Conservation (phyloP, 495 filamentous ascomycete species). For the Ramalina intermedia region DNA sequence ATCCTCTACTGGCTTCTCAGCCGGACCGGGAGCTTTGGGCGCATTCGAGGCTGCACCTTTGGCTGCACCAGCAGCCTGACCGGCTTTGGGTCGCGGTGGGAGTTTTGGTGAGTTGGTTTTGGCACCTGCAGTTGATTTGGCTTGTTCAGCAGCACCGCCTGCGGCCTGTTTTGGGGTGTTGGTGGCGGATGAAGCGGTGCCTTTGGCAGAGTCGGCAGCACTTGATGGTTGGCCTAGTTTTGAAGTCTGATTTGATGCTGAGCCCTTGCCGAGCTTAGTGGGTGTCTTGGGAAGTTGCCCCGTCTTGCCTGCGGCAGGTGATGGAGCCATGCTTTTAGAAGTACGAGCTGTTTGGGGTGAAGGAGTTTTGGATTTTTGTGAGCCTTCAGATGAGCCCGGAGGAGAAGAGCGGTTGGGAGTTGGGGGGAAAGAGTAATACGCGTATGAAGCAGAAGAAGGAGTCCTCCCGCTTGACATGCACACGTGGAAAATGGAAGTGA, state of each 20-base stretch:
- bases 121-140: conserved; percentile 8
- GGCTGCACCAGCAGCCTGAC: conserved; percentile 5
- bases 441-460: conserved; percentile 27
- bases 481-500: conserved; percentile 2
- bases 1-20: conserved; percentile 16
- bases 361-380: conserved; percentile 15
- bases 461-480: conserved; percentile 30
- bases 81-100: conserved; percentile 18
- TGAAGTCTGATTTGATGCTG: conserved; percentile 26
- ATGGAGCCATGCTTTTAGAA: conserved; percentile 28
- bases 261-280: conserved; percentile 34
- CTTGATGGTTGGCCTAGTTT: conserved; percentile 24
- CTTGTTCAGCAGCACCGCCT: conserved; percentile 15
- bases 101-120: conserved; percentile 20
- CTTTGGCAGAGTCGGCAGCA: conserved; percentile 9
- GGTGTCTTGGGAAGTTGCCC: conserved; percentile 29
- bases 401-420: conserved; percentile 31
- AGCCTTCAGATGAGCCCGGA: conserved; percentile 11
- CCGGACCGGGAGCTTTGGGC: conserved; percentile 13
- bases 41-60: conserved; percentile 11
- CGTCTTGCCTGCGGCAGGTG: conserved; percentile 33
- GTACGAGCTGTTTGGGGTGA: conserved; percentile 20
- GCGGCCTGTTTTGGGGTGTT: conserved; percentile 18
- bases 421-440: conserved; percentile 36
- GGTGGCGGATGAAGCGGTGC: conserved; percentile 10